Conservation (phyloP, 768 basidiomycete genomes). For the Pisolithus marmoratus region DNA sequence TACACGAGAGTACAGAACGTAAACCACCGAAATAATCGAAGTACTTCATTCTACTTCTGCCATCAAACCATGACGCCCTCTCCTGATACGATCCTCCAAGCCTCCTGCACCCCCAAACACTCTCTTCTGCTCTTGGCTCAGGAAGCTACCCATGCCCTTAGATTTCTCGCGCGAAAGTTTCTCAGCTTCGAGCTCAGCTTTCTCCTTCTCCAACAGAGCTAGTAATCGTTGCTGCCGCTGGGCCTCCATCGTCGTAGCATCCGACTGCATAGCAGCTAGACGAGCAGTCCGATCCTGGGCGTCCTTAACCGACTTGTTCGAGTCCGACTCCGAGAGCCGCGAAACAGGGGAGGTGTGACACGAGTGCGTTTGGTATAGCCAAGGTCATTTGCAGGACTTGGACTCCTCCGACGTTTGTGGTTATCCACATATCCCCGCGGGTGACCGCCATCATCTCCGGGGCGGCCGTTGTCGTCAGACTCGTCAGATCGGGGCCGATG, state of each 20-base stretch:
- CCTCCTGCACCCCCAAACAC: constrained; percentile 77
- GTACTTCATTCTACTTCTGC: constrained; percentile 38
- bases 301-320: constrained; percentile 15
- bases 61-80: constrained; percentile 68
- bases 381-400: constrained; percentile 23
- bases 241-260: constrained; percentile 58
- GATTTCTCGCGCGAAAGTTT: constrained; percentile 61
- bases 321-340: constrained; percentile 4
- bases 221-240: constrained; percentile 72
- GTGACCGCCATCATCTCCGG: constrained; percentile 20
- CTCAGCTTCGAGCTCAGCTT: constrained; percentile 69
- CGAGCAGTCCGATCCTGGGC: constrained; percentile 68
- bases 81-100: constrained; percentile 70
- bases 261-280: constrained; percentile 83
- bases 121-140: constrained; percentile 78
- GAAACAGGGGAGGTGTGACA: constrained; percentile 32
- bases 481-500: constrained; percentile 49
- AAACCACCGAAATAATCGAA: neutral
- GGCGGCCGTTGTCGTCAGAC: constrained; percentile 38
- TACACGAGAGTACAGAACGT: neutral
- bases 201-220: constrained; percentile 67
- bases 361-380: constrained; percentile 45
- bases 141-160: constrained; percentile 75
- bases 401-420: constrained; percentile 35
- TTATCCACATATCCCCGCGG: constrained; percentile 23